A percentile compares a stretch with the other conserved stretches of the same genome.
Conservation (phyloP, 202 grass and related monocot genomes). For the Carex arenaria region DNA sequence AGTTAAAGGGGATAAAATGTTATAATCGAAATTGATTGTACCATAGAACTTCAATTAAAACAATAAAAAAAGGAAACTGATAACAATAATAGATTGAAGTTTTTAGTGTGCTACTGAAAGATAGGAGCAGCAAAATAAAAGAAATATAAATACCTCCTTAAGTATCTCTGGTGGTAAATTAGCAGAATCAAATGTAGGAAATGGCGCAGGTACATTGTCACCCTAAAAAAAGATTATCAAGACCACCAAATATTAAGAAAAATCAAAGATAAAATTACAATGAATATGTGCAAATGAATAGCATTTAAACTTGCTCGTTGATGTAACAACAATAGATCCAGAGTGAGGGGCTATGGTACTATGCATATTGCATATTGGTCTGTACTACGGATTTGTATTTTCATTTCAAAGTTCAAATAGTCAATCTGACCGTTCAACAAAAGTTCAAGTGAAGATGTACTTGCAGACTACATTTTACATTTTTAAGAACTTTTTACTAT, state of each 20-base stretch:
- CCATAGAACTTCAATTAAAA: neutral
- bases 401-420: too few relatives aligned
- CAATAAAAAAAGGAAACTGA: neutral
- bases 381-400: too few relatives aligned
- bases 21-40: neutral
- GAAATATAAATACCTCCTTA: conserved; percentile 66
- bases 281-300: neutral
- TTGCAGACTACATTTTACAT: too few relatives aligned
- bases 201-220: conserved; percentile 64
- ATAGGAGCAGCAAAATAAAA: conserved; percentile 7
- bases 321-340: neutral
- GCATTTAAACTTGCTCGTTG: neutral
- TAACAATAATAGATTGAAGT: neutral
- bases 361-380: too few relatives aligned
- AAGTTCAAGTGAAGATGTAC: too few relatives aligned
- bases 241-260: neutral
- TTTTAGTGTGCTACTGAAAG: neutral
- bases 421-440: too few relatives aligned
- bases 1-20: neutral
- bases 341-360: too few relatives aligned
- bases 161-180: conserved; percentile 62
- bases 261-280: neutral
- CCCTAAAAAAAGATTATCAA: conserved; percentile 36
- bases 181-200: conserved; percentile 68
- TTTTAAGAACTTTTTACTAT: too few relatives aligned